Evolutionary conservation across 1,284 basidiomycete genomes (phyloP).

Genomic region (Trametes sp.): DNA sequence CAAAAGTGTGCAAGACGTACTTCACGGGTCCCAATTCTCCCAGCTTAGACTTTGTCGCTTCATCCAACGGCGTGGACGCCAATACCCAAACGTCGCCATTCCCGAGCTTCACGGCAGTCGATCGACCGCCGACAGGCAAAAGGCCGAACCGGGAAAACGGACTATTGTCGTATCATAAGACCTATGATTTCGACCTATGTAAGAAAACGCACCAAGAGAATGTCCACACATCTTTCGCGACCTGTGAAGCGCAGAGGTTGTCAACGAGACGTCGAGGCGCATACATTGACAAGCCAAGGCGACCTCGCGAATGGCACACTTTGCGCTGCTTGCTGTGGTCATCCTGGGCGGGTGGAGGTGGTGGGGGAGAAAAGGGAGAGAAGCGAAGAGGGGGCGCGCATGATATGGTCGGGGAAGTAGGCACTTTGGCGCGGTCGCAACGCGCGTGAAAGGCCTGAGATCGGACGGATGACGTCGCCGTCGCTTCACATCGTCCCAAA

Average conservation of each 20-base stretch:
- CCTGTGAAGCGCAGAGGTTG: slow-evolving; percentile 47
- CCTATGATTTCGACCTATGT: neutral
- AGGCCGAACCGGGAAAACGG: slow-evolving; percentile 76
- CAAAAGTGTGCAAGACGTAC: slow-evolving; percentile 39
- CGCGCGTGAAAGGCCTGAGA: neutral
- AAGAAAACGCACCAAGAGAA: slow-evolving; percentile 64
- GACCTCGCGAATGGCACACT: slow-evolving; percentile 21
- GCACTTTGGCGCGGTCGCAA: neutral
- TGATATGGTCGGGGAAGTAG: neutral
- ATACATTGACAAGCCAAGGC: neutral
- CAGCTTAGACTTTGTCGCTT: slow-evolving; percentile 76
- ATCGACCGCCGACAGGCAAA: slow-evolving; percentile 81
- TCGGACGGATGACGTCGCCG: slow-evolving; percentile 19
- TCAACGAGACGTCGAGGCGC: neutral
- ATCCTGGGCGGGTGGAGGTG: neutral
- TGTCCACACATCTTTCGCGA: slow-evolving; percentile 71
- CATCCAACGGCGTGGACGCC: slow-evolving; percentile 83
- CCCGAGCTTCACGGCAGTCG: slow-evolving; percentile 82
- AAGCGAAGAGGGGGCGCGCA: neutral
- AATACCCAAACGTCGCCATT: slow-evolving; percentile 84
- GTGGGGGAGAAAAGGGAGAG: neutral
- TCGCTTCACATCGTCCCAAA: neutral
- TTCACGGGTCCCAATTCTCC: slow-evolving; percentile 82
- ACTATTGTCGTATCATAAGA: slow-evolving; percentile 42
- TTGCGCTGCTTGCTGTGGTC: slow-evolving; percentile 3